These are phyloP conservation scores for Schoenoplectus triqueter DNA, from an alignment of 202 grass and related monocot species.

Conservation along the genomic window DNA sequence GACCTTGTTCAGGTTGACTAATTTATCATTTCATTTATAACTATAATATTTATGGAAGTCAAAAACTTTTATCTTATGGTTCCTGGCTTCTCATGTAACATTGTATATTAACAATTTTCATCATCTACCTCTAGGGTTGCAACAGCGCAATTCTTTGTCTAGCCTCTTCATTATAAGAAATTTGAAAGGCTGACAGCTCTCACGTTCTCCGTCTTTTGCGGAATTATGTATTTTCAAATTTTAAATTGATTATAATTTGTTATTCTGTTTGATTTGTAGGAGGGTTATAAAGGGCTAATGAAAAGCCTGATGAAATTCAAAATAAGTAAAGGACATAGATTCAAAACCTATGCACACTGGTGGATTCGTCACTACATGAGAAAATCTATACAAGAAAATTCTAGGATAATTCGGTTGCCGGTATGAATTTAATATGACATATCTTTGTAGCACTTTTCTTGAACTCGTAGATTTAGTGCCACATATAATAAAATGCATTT, in stretches of 20 bases:
- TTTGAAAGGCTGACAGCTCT: not conserved
- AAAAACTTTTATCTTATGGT: no score
- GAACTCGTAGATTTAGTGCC: not conserved
- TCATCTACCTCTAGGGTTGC: no score
- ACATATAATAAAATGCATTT: not conserved
- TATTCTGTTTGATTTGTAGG: conserved; percentile 45
- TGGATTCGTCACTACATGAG: conserved; percentile 90
- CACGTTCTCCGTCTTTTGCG: not conserved
- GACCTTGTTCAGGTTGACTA: conserved; percentile 81
- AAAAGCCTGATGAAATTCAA: conserved; percentile 94
- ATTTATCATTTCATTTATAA: conserved; percentile 6
- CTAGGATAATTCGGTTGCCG: conserved; percentile 83
- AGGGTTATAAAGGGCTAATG: conserved; percentile 86
- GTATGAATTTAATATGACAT: conserved; percentile 42
- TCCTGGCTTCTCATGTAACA: no score
- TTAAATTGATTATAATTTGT: conserved; percentile 28
- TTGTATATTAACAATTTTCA: no score
- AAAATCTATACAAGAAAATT: conserved; percentile 80
- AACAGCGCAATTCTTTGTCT: no score
- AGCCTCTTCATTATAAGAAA: no score
- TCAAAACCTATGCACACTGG: conserved; percentile 85
- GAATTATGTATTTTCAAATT: not conserved
- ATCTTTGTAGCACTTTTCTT: not conserved
- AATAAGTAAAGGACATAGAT: conserved; percentile 73
- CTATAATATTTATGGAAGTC: not conserved